These are phyloP conservation scores for Sugiyamaella smithiae DNA, from an alignment of 805 yeast species.

Conservation along the genomic window DNA sequence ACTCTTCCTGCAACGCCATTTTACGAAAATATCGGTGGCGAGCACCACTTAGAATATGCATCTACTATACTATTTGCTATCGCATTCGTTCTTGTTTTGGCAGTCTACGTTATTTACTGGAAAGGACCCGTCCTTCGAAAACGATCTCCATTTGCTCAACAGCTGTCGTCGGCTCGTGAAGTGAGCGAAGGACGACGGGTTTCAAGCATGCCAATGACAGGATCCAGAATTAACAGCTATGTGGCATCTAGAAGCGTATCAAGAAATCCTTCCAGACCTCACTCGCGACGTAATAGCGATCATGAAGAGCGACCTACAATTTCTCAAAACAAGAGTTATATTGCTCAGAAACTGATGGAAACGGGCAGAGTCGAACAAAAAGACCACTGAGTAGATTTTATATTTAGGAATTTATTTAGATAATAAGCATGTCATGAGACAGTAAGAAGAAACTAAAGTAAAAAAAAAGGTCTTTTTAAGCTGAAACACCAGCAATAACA, in stretches of 20 bases:
- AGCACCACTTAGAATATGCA: conserved; percentile 39
- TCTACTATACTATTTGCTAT: conserved; percentile 39
- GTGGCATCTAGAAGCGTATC: conserved; percentile 7
- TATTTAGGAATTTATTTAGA: too few relatives aligned
- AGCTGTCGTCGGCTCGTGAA: conserved; percentile 18
- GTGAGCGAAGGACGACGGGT: conserved; percentile 9
- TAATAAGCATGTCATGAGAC: too few relatives aligned
- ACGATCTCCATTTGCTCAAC: conserved; percentile 39
- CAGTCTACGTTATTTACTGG: conserved; percentile 41
- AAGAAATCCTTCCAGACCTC: conserved; percentile 2
- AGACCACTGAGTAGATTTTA: neutral
- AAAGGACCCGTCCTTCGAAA: conserved; percentile 40
- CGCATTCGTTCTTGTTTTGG: conserved; percentile 37
- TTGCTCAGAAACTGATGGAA: conserved; percentile 1
- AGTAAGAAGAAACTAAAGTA: neutral
- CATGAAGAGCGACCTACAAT: neutral
- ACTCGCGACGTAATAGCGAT: conserved; percentile 3
- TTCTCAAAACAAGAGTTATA: conserved; percentile 1
- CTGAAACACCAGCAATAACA: neutral
- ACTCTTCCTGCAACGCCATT: conserved; percentile 41
- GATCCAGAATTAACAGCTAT: conserved; percentile 7
- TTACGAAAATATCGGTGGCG: conserved; percentile 36
- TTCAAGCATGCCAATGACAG: conserved; percentile 7
- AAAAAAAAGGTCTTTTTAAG: neutral
- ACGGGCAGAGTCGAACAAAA: conserved; percentile 1